Percentiles rank a stretch among this genome's conserved stretches.
These are phyloP conservation scores for Endoconidiophora polonica DNA, from an alignment of 2,329 filamentous ascomycete species.

Conservation along the genomic window DNA sequence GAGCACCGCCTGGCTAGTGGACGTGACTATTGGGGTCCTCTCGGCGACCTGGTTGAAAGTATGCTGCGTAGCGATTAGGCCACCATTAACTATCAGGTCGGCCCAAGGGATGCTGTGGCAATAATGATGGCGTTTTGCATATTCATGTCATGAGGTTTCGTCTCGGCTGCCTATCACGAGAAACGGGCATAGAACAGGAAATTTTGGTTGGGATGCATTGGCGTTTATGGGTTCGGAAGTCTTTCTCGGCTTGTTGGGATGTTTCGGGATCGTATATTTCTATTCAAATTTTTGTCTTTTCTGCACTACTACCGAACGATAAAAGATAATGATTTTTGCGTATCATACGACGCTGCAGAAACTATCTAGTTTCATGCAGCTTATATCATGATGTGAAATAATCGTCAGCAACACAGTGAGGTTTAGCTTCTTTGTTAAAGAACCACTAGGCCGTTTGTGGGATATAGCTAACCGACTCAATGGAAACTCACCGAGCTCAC, in stretches of 20 bases:
- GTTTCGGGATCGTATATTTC: not conserved
- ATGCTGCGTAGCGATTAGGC: constrained; percentile 80
- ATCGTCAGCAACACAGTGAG: not conserved
- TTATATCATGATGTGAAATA: not conserved
- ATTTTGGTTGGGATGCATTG: constrained; percentile 1
- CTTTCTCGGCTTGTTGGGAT: not conserved
- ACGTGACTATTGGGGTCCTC: constrained; percentile 91
- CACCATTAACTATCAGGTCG: not conserved
- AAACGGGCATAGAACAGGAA: not conserved
- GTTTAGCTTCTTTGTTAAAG: not conserved
- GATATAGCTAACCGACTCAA: not conserved
- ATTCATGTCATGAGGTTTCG: not conserved
- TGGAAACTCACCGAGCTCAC: constrained; percentile 1
- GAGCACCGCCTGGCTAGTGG: constrained; percentile 85
- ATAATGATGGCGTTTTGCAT: not conserved
- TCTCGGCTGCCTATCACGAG: not conserved
- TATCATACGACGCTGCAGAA: too few species aligned
- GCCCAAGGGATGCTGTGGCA: not conserved
- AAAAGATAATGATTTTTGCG: not conserved
- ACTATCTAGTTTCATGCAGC: too few species aligned
- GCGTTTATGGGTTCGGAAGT: not conserved
- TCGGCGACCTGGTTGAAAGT: constrained; percentile 91
- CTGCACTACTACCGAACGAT: not conserved
- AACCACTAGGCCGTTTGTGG: not conserved
- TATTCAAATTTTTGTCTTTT: not conserved